Evolutionary conservation across 148 eudicot species (phyloP), one percentile per base, ranked within the genome.

Genomic region (Pharnaceum exiguum): DNA sequence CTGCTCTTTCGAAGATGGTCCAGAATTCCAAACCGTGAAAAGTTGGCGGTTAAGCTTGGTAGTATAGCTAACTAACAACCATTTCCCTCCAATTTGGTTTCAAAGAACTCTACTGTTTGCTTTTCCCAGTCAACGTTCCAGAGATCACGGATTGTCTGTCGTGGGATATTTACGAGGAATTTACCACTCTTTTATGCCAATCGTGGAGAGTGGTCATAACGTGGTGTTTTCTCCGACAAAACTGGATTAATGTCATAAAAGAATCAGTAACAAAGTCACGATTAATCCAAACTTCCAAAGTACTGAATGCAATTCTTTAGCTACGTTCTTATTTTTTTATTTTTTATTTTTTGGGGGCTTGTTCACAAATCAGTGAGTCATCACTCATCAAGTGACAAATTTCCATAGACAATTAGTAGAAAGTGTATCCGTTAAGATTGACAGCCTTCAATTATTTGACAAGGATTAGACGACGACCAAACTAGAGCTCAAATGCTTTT

Each of bases 111-210:
- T n/a, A n/a, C n/a, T n/a, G n/a, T n/a, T 21, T 52, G 15, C 38
- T 29, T 59, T 59, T 59, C 21, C n/a, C 38, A 40, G 57, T 62
- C 66, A 62, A 39, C 37, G 28, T 27, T 33, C 9, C 49, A 38
- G 29, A 35, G 5, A 51, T 24, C 57, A 62, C 39, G 48, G 47
- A 12, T 30, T 51, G 15, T 62, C 39, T 62, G 17, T 61, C 45
- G 26, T 25, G 23, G 10, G 6, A 46, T 7, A 2, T 21, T 44
- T 11, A 17, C 62, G 26, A 43, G 48, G 30, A 27, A 25, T 51
- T 51, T 51, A 2, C 38, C n/a, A 5, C 38, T 30, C 10, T 51
- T 27, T 29, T 17, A 0, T n/a, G 4, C 9, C 11, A 11, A 25
- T 48, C 28, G 6, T 10, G 36, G 29, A 30, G 5, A 28, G 56